Conservation (phyloP, 768 basidiomycete genomes). For the Ephemerocybe angulata region DNA sequence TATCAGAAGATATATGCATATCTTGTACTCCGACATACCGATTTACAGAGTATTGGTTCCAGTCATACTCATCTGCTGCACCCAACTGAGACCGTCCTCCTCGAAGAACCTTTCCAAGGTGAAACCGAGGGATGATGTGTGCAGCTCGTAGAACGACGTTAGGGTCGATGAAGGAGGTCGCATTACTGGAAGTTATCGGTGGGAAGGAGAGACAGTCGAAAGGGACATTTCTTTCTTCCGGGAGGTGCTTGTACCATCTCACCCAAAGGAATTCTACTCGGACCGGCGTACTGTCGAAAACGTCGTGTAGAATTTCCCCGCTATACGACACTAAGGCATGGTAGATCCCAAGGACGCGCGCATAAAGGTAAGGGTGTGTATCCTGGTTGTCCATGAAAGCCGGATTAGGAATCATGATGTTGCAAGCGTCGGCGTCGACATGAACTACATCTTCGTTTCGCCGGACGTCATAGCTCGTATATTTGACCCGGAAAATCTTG, state of each 20-base stretch:
- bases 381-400: background rate
- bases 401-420: conserved; percentile 4
- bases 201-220: background rate
- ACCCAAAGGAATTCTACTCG: background rate
- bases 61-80: background rate
- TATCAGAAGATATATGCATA: background rate
- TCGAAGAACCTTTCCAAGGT: background rate
- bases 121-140: background rate
- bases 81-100: background rate
- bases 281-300: background rate
- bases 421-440: background rate
- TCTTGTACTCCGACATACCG: background rate
- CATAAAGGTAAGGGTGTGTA: conserved; percentile 21
- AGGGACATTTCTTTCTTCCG: background rate
- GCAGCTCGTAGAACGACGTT: background rate
- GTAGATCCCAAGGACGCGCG: conserved; percentile 17
- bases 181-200: background rate
- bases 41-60: background rate
- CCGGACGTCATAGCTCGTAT: background rate
- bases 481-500: background rate
- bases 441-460: background rate
- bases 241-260: background rate
- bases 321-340: conserved; percentile 17
- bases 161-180: background rate
- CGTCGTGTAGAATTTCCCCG: background rate